Base-by-base conservation (phyloP, 768 basidiomycete genomes). In the Termitomyces heimii region DNA sequence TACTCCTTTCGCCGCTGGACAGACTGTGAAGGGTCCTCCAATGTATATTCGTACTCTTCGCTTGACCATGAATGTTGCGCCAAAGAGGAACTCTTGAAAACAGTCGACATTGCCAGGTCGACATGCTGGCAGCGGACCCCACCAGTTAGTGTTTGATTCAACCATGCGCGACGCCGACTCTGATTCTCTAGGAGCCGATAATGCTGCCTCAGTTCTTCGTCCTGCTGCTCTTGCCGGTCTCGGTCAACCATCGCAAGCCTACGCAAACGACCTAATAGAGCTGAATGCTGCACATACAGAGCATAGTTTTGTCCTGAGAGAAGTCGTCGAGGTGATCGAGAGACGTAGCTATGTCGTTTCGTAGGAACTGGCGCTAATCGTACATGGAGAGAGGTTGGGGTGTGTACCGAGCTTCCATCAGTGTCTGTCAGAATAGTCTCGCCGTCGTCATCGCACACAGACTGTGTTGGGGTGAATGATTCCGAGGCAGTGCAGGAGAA, bases 101-200 rank as follows among this genome's bases (percentile, higher is more conserved):
- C 84, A 45, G 71, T 73, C 12, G 80, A 76, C 53, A 88, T 73
- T 1, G 77, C 80, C 55, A 82, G 40, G 35, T 76, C 72, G 20
- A 51, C 47, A 20, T 42, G 57, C 44, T 62, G 37, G 37, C 62
- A 63, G 12, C 64, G 51, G 20, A 56, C 51, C 7, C 62, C 59
- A 7, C 64, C 60, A 16, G 62, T 60, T 44, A 80, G 74, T 20
- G 77, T 75, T 35, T 78, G 73, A 59, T 81, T 82, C 54, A 82
- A 75, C 88, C 88, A 90, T 7, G 88, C 88, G 10, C 86, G 75
- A 31, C 88, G 76, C 39, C 81, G 76, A 34, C 82, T 80, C 60
- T 79, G 79, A 40, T 81, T 74, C 66, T 86, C 85, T 24, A 89
- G 71, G 6, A 82, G 68, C 16, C 71, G 68, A 28, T 75, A 73